Percentiles rank a stretch among this genome's conserved stretches.
These are phyloP conservation scores for Uronychia setigera DNA, from an alignment of 73 alveolate species.

Conservation along the genomic window DNA sequence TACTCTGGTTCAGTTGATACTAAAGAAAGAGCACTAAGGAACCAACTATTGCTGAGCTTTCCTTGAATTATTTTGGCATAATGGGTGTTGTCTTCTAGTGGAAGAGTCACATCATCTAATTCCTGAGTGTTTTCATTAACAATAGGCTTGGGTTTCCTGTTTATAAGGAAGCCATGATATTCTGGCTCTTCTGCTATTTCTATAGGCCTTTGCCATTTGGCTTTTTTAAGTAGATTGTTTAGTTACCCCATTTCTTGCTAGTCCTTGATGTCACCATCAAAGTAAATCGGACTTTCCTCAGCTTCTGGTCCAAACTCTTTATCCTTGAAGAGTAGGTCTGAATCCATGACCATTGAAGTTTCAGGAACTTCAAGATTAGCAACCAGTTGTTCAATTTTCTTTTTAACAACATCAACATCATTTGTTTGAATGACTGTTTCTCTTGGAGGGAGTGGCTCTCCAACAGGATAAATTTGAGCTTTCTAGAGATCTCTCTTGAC, in stretches of 20 bases:
- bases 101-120: neutral
- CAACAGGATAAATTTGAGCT: slow-evolving; percentile 9
- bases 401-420: slow-evolving; percentile 7
- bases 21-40: slow-evolving; percentile 38
- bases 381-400: neutral
- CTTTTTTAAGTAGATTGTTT: slow-evolving; percentile 22
- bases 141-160: neutral
- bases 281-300: slow-evolving; percentile 16
- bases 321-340: slow-evolving; percentile 36
- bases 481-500: neutral
- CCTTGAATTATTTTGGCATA: slow-evolving; percentile 45
- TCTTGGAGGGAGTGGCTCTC: neutral
- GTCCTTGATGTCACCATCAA: slow-evolving; percentile 32
- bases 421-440: slow-evolving; percentile 19
- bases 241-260: slow-evolving; percentile 11
- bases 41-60: slow-evolving; percentile 52
- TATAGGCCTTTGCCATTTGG: slow-evolving; percentile 49
- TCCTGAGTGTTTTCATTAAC: neutral
- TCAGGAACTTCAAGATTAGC: slow-evolving; percentile 7
- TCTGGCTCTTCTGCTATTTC: slow-evolving; percentile 50
- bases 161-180: slow-evolving; percentile 19
- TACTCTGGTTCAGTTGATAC: slow-evolving; percentile 42
- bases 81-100: slow-evolving; percentile 36
- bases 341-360: slow-evolving; percentile 12
- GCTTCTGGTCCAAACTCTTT: slow-evolving; percentile 58